Base-by-base conservation (phyloP, 208 protist species). In the Acanthamoeba royreba region DNA sequence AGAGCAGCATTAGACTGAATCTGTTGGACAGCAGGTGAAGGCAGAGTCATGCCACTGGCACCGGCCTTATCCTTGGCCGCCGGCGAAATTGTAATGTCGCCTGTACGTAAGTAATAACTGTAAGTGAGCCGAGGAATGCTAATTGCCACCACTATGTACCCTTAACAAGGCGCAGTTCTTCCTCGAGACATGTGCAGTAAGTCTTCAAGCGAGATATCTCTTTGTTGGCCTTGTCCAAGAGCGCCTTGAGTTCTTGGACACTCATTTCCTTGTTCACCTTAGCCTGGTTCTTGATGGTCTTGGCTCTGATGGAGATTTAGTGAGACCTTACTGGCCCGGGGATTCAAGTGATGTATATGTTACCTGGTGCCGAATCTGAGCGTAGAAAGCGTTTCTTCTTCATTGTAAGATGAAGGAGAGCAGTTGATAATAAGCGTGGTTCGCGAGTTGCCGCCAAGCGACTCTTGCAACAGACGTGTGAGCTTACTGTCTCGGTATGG, bases 391-490 rank as follows among this genome's bases (percentile, higher is more conserved):
- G 97, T 98, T 92, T 98, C 98, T 22, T 52, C 58, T n/a, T 53
- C 88, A 79, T 98, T 98, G 63, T 96, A 97, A 5, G 79, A 69
- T 4, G 42, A 72, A 1, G 97, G 97, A 49, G 97, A 98, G 74
- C 95, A 98, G 74, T 95, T 97, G 53, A 98, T 97, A 69, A 98
- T 95, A 3, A 98, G 90, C 22, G 97, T 96, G 7, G 98, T 98
- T 42, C 94, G 92, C 9, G 96, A 74, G 79, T 98, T 98, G 79
- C 98, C 98, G 52, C 98, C 98, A 0, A 99, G 94, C 28, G 5
- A 45, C 45, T 98, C 97, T 94, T 96, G 93, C 2, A 98, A 74
- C 8, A 98, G 42, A 2, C 96, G 94, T 5, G 95, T 97, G 4
- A 98, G 93, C 89, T 98, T 98, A 8, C 92, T 96, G 94, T 98